Conservation (phyloP, 2,329 filamentous ascomycete species). For the Arthrobotrys musiformis region DNA sequence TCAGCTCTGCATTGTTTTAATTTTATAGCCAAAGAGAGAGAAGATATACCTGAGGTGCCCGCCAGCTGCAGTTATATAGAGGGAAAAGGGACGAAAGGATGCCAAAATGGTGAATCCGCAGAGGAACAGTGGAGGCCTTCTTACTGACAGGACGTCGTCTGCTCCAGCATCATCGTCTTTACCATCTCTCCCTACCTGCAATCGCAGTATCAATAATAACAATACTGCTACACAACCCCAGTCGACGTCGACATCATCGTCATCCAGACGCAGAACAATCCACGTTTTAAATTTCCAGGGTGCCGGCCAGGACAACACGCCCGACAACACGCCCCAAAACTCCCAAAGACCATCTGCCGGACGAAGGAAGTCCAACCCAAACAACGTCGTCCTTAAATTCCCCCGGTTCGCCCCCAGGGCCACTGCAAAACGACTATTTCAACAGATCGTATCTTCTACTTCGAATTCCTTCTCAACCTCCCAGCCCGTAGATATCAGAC, state of each 20-base stretch:
- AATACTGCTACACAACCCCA: not conserved
- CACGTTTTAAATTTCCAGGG: constrained; percentile 25
- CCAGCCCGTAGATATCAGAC: constrained; percentile 46
- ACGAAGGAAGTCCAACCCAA: constrained; percentile 41
- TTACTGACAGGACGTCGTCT: constrained; percentile 32
- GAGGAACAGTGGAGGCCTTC: constrained; percentile 39
- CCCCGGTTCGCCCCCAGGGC: constrained; percentile 46
- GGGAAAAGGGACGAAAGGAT: constrained; percentile 30
- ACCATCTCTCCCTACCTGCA: constrained; percentile 1
- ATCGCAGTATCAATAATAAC: not conserved
- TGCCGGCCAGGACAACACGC: constrained; percentile 30
- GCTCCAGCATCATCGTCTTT: constrained; percentile 14
- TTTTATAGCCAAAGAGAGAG: not conserved
- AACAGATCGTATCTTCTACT: constrained; percentile 58
- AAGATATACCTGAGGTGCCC: too few relatives aligned
- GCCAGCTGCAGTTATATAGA: not conserved
- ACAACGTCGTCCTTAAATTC: constrained; percentile 47
- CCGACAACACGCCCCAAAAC: not conserved
- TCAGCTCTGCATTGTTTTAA: constrained; percentile 15
- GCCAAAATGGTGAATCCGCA: constrained; percentile 51
- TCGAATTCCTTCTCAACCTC: constrained; percentile 50
- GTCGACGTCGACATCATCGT: not conserved
- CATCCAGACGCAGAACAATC: constrained; percentile 38
- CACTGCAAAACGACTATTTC: constrained; percentile 58
- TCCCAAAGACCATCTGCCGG: constrained; percentile 29